Percentiles rank a stretch among this genome's conserved stretches.
Evolutionary conservation across 306 rosid genomes (phyloP).

Genomic region (Inga oerstediana): DNA sequence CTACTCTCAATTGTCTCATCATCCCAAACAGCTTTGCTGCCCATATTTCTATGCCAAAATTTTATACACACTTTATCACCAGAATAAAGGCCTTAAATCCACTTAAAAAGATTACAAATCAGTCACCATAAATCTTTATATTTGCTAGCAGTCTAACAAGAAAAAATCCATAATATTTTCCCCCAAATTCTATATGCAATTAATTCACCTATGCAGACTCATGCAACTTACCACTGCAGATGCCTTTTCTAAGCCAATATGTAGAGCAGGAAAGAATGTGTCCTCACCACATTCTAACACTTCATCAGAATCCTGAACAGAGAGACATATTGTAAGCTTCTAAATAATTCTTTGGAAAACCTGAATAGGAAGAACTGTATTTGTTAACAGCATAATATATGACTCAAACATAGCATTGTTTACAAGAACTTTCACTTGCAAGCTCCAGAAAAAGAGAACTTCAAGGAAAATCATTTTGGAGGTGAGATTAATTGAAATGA

Average conservation of each 20-base stretch:
- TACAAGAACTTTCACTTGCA: not conserved
- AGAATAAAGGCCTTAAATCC: too few species aligned
- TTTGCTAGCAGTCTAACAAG: too few species aligned
- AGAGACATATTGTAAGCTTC: conserved; percentile 25
- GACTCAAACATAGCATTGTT: not conserved
- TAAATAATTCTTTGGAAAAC: conserved; percentile 16
- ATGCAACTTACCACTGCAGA: conserved; percentile 82
- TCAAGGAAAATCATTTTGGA: not conserved
- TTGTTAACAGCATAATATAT: conserved; percentile 4
- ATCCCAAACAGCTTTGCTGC: too few species aligned
- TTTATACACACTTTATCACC: too few species aligned
- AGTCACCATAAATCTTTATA: too few species aligned
- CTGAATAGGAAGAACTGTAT: conserved; percentile 14
- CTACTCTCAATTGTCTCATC: too few species aligned
- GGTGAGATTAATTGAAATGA: too few species aligned
- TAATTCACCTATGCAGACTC: conserved; percentile 18
- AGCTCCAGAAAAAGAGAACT: not conserved
- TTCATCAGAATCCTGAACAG: conserved; percentile 64
- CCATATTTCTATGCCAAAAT: too few species aligned
- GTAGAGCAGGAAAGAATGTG: conserved; percentile 86
- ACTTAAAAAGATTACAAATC: too few species aligned
- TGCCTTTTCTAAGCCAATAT: conserved; percentile 63
- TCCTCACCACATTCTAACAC: conserved; percentile 83
- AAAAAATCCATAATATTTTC: too few species aligned
- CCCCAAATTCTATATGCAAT: too few species aligned